Evolutionary conservation across 345 rosid genomes (phyloP), one percentile per base, ranked within the genome.

Genomic region (Sapria himalayana): DNA sequence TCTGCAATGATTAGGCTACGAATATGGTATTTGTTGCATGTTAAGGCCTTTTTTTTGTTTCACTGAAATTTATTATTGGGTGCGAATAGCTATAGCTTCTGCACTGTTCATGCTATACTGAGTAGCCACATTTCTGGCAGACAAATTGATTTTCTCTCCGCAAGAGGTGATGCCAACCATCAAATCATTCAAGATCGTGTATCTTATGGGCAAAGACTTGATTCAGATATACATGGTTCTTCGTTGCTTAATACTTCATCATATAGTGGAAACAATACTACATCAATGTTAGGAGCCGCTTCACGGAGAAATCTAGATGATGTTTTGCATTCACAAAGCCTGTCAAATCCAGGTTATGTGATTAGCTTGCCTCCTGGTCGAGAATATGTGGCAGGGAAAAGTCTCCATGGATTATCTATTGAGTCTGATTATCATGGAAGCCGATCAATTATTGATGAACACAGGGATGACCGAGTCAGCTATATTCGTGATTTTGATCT

Each of bases 341-440:
- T 84, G 29, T 60, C 81, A 21, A 84, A 91, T 63, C 99, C 99
- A 11, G 99, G 95, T 41, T 84, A 91, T 64, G 95, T 93, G 22
- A 92, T 91, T 53, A 91, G 99, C 67, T 60, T 91, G 55, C 99
- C 99, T 64, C 95, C 99, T 45, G 93, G 95, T 21, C 69, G 95
- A 63, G 86, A 89, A 57, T 84, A 84, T 63, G 89, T 84, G 35
- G 45, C 81, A 11, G 82, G 94, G 50, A 89, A 82, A 67, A 86
- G 81, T 50, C 72, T 82, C 25, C 93, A 70, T 43, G 72, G 64
- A 50, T 41, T 75, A 15, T 54, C 89, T 39, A 65, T 68, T 2
- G 94, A 84, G 33, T 46, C 67, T 3, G 93, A 84, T 33, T 91
- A 76, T 61, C 72, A 65, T 23, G 41, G 51, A 61, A 63, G 72